A percentile compares a stretch with the other conserved stretches of the same genome.
Conservation (phyloP, 345 rosid genomes). For the Excoecaria cochinchinensis region DNA sequence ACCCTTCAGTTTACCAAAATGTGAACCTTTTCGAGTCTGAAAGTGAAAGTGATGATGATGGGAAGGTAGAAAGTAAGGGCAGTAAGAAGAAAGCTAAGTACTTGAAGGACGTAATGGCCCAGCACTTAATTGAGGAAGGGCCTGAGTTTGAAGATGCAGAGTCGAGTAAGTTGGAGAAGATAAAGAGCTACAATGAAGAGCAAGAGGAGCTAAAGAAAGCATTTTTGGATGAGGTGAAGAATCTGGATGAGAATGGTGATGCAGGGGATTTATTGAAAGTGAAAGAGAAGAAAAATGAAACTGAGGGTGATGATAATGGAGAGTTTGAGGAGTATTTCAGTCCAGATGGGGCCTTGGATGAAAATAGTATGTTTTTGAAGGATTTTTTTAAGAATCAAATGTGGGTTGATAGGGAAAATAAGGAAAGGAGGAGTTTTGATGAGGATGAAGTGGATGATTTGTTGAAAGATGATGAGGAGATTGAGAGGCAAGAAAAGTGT, state of each 20-base stretch:
- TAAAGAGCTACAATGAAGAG: constrained; percentile 49
- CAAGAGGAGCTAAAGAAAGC: constrained; percentile 60
- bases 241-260: constrained; percentile 31
- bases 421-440: neutral
- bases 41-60: constrained; percentile 6
- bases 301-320: constrained; percentile 19
- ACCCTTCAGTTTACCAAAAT: constrained; percentile 37
- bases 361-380: constrained; percentile 54
- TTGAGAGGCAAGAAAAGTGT: no score
- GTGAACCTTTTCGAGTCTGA: constrained; percentile 49
- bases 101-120: constrained; percentile 72
- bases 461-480: constrained; percentile 51
- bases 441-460: constrained; percentile 48
- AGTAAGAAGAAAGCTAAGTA: constrained; percentile 41
- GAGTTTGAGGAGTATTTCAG: constrained; percentile 65
- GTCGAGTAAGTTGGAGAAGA: neutral
- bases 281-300: constrained; percentile 36
- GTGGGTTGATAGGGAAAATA: constrained; percentile 64
- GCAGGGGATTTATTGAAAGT: constrained; percentile 47
- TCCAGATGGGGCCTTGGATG: constrained; percentile 43
- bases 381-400: constrained; percentile 62
- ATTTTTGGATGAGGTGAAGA: constrained; percentile 67
- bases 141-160: constrained; percentile 50
- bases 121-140: constrained; percentile 67
- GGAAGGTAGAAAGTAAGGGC: constrained; percentile 17